Evolutionary conservation across 2,329 filamentous ascomycete species (phyloP).

Genomic region (Penicillium olsonii): DNA sequence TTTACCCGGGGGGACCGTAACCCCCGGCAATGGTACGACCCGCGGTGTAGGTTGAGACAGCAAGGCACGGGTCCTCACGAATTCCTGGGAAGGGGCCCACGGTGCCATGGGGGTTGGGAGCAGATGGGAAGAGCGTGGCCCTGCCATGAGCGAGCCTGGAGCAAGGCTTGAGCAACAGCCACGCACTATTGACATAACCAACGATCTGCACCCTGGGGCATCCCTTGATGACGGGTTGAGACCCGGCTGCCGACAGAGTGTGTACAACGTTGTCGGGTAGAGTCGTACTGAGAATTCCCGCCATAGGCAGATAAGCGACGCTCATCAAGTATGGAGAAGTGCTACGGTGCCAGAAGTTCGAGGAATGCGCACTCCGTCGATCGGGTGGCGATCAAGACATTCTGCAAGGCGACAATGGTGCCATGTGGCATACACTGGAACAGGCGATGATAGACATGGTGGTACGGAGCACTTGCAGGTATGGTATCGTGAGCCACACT

Average conservation of each 20-base stretch:
- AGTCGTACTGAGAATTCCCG: constrained; percentile 10
- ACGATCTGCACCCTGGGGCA: no score
- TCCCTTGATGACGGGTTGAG: constrained; percentile 15
- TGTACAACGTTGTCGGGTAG: constrained; percentile 4
- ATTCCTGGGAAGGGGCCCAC: constrained; percentile 4
- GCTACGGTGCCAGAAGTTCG: constrained; percentile 23
- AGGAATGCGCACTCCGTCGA: constrained; percentile 23
- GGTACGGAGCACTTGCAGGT: constrained; percentile 8
- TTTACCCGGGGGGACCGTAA: neutral
- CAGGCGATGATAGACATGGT: constrained; percentile 13
- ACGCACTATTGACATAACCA: constrained; percentile 16
- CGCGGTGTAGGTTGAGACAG: constrained; percentile 9
- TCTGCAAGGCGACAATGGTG: constrained; percentile 26
- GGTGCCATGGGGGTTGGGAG: neutral
- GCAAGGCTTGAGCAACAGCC: constrained; percentile 4
- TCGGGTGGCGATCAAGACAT: constrained; percentile 21
- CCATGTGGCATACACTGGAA: constrained; percentile 23
- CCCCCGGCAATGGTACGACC: neutral
- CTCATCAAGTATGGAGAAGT: constrained; percentile 25
- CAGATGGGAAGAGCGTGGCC: constrained; percentile 2
- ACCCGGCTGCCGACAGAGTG: neutral
- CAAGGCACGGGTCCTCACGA: constrained; percentile 10
- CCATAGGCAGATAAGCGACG: neutral
- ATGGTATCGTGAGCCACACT: constrained; percentile 8
- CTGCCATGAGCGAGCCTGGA: neutral